Percentiles rank a stretch among this genome's conserved stretches.
phyloP scores from a whole-genome alignment of 2,329 filamentous ascomycete genomes.

The Chalara sp. region DNA sequence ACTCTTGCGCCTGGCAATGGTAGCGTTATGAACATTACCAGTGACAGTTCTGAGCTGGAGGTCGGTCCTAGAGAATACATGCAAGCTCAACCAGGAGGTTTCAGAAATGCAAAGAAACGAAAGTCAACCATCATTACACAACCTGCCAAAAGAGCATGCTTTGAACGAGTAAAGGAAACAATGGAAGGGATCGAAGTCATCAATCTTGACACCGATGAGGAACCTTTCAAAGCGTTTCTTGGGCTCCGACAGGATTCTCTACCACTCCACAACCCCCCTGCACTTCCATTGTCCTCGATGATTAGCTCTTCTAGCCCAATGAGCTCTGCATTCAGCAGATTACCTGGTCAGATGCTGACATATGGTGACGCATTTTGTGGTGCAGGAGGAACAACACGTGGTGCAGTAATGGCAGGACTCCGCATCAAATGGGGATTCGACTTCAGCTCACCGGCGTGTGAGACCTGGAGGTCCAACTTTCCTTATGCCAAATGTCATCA shows the following conservation, averaged over 20 bases:
- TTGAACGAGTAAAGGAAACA: neutral
- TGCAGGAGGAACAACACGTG: conserved; percentile 63
- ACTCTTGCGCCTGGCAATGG: neutral
- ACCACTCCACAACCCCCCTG: neutral
- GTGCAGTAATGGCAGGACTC: conserved; percentile 53
- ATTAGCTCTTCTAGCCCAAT: neutral
- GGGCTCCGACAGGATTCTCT: conserved; percentile 14
- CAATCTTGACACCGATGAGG: neutral
- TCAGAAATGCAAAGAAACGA: neutral
- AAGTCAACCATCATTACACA: neutral
- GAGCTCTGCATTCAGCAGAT: conserved; percentile 9
- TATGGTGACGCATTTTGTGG: conserved; percentile 69
- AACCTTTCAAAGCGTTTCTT: neutral
- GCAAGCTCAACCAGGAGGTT: neutral
- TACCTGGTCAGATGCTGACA: conserved; percentile 46
- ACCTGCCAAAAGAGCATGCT: neutral
- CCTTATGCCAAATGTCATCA: conserved; percentile 37
- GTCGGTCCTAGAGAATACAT: neutral
- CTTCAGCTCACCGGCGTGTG: conserved; percentile 29
- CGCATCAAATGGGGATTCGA: conserved; percentile 59
- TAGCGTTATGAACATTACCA: neutral
- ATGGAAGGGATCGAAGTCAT: neutral
- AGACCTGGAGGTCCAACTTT: conserved; percentile 21
- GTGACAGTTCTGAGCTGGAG: neutral
- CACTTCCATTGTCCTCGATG: neutral